Evolutionary conservation across 306 rosid species (phyloP), one percentile per base, ranked within the genome.

Genomic region (Clitoria ternatea): DNA sequence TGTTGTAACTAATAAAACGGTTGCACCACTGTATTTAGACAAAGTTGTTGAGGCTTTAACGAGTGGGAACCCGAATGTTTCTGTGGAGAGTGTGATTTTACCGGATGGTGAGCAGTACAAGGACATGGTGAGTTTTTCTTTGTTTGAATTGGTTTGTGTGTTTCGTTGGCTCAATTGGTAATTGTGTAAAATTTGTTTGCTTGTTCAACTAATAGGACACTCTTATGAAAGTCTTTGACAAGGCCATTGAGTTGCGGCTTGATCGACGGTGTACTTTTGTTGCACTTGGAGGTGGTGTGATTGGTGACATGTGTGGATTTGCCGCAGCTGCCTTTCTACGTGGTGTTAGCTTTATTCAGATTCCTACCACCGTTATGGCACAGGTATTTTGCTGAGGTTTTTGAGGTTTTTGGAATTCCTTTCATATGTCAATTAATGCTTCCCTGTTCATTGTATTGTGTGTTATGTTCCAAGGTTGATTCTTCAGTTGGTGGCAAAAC

Each of bases 401-500:
- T 6, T 4, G 7, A 22, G 47, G 12, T 36, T 17, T 67, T 6
- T 4, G 7, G 15, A 48, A 5, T 42, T 14, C 7, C 20, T 23
- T 40, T 60, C 32, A 8, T n/a, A n/a, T n/a, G n/a, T n/a, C n/a
- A n/a, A n/a, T n/a, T n/a, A n/a, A n/a, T n/a, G n/a, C n/a, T 69
- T 53, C 12, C 43, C 20, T 9, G 26, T 30, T 70, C 15, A 44
- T 17, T 50, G 55, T 29, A 23, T 8, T 57, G 60, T 78, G 26
- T 72, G 39, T 43, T 72, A 22, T 76, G 48, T 55, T 75, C 22
- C 24, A 76, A 91, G 99, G 99, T 95, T 74, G 96, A 95, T 87
- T 95, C 99, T 68, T 95, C 99, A 27, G 99, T 95, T 81, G 99
- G 99, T 65, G 97, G 97, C 35, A 91, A 95, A 81, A 95, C 97